phyloP scores from a whole-genome alignment of 2,329 filamentous ascomycete species.

The Nemania abortiva region DNA sequence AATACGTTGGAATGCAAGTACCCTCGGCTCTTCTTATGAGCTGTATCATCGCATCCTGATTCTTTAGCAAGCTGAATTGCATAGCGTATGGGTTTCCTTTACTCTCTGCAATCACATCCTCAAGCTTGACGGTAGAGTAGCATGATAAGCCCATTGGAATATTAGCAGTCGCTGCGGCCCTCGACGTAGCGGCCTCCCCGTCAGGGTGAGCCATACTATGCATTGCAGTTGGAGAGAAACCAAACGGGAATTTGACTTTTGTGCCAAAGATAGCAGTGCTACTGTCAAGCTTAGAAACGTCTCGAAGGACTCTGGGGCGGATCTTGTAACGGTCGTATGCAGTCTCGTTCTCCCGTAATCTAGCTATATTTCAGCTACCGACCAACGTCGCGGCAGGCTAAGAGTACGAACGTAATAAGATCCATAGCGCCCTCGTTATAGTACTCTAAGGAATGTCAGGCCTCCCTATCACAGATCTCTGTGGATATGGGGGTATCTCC shows the following conservation, averaged over 20 bases:
- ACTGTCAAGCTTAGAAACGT: slow-evolving; percentile 55
- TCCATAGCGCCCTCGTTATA: slow-evolving; percentile 34
- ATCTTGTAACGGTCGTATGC: slow-evolving; percentile 53
- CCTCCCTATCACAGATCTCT: not conserved
- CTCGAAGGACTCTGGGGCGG: slow-evolving; percentile 58
- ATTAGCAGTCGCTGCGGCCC: slow-evolving; percentile 48
- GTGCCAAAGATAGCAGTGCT: slow-evolving; percentile 59
- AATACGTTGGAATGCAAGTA: slow-evolving; percentile 40
- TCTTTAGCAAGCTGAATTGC: slow-evolving; percentile 66
- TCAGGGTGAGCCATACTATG: slow-evolving; percentile 65
- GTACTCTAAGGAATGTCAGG: not conserved
- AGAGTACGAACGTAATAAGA: slow-evolving; percentile 12
- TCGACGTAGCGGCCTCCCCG: slow-evolving; percentile 63
- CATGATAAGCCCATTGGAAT: slow-evolving; percentile 62
- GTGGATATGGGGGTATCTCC: not conserved
- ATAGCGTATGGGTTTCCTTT: slow-evolving; percentile 61
- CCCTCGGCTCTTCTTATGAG: slow-evolving; percentile 59
- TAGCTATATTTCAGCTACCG: slow-evolving; percentile 31
- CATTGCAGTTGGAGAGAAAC: slow-evolving; percentile 66
- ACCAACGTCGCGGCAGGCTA: not conserved
- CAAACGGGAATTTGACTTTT: slow-evolving; percentile 62
- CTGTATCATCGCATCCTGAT: slow-evolving; percentile 57
- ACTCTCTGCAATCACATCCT: slow-evolving; percentile 59
- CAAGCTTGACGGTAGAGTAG: slow-evolving; percentile 59
- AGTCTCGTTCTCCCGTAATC: slow-evolving; percentile 64